Conservation (phyloP, 495 filamentous ascomycete species). For the Neurospora sublineolata region DNA sequence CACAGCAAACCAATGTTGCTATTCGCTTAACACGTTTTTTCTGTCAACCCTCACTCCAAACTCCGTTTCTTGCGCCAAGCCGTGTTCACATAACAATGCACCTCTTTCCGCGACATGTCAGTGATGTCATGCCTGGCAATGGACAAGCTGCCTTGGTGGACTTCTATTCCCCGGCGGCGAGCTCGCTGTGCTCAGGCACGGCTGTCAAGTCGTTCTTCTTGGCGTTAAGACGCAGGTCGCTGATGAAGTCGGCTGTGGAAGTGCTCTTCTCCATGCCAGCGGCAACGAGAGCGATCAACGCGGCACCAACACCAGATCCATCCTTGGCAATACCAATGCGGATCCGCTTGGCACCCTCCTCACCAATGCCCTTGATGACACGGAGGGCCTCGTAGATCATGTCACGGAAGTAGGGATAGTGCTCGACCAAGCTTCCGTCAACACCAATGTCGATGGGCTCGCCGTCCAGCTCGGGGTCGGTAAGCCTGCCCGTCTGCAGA, state of each 20-base stretch:
- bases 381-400: slow-evolving; percentile 63
- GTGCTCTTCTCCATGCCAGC: slow-evolving; percentile 36
- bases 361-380: slow-evolving; percentile 59
- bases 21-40: neutral
- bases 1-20: neutral
- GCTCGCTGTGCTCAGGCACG: slow-evolving; percentile 13
- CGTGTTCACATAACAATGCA: slow-evolving; percentile 12
- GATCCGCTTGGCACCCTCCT: slow-evolving; percentile 62
- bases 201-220: slow-evolving; percentile 11
- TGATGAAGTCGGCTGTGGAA: slow-evolving; percentile 10
- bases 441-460: slow-evolving; percentile 80
- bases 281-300: slow-evolving; percentile 73
- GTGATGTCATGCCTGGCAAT: neutral
- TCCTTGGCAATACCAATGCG: slow-evolving; percentile 91
- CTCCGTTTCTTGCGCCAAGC: neutral
- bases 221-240: slow-evolving; percentile 12
- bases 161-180: slow-evolving; percentile 16
- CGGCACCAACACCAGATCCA: slow-evolving; percentile 83
- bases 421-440: slow-evolving; percentile 82
- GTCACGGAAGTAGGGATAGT: slow-evolving; percentile 78
- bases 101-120: slow-evolving; percentile 1
- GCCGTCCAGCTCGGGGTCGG: slow-evolving; percentile 29
- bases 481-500: slow-evolving; percentile 58
- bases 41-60: neutral
- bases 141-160: neutral